A percentile compares a stretch with the other conserved stretches of the same genome.
These are phyloP conservation scores for Myxozyma neotropica DNA, from an alignment of 805 yeast genomes.

Conservation along the genomic window DNA sequence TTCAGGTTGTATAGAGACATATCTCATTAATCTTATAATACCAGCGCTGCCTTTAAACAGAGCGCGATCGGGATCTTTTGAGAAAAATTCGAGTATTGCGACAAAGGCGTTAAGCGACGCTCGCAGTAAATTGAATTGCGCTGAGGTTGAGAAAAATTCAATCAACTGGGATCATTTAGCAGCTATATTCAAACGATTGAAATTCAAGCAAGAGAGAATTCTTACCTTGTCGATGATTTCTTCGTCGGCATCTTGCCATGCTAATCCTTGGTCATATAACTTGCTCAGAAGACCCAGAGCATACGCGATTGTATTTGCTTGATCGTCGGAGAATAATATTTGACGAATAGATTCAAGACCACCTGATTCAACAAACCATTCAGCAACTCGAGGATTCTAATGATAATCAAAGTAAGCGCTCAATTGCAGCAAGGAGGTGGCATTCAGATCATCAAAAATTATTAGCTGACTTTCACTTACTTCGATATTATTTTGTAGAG, in stretches of 20 bases:
- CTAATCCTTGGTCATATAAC: slow-evolving; percentile 8
- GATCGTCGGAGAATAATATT: neutral
- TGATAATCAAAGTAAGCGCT: neutral
- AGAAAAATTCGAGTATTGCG: neutral
- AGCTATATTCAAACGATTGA: neutral
- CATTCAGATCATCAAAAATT: no score
- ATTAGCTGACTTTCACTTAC: no score
- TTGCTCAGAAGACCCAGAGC: slow-evolving; percentile 10
- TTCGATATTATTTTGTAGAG: neutral
- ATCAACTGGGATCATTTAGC: neutral
- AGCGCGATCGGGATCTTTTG: neutral
- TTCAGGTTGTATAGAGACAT: neutral
- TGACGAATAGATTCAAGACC: slow-evolving; percentile 6
- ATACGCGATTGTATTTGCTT: slow-evolving; percentile 5
- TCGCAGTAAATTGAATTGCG: slow-evolving; percentile 12
- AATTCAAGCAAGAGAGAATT: neutral
- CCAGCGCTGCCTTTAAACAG: slow-evolving; percentile 6
- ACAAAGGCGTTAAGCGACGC: slow-evolving; percentile 12
- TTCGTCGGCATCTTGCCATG: slow-evolving; percentile 2
- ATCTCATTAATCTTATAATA: neutral
- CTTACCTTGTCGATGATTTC: slow-evolving; percentile 6
- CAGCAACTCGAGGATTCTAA: slow-evolving; percentile 7
- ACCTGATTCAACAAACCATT: slow-evolving; percentile 6
- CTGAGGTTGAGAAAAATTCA: slow-evolving; percentile 4
- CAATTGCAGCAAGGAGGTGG: no score